phyloP scores from a whole-genome alignment of 2,329 filamentous ascomycete genomes.

The Helotiales sp. region DNA sequence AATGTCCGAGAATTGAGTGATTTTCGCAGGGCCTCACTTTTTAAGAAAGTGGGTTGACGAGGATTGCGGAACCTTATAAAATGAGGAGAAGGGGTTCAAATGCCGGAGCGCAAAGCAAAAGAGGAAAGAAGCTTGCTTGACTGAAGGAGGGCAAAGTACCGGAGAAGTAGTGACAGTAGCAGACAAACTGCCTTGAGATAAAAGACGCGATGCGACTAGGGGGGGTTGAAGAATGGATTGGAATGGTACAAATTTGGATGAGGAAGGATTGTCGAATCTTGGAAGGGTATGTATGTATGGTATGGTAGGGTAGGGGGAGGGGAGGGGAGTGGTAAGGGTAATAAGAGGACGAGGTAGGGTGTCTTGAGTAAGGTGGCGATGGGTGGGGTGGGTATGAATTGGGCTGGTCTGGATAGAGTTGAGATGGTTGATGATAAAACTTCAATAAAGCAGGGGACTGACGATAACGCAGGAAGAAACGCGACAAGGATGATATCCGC shows the following conservation, averaged over 20 bases:
- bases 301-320: background rate
- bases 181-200: slow-evolving; percentile 17
- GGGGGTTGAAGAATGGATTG: slow-evolving; percentile 1
- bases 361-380: slow-evolving; percentile 24
- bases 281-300: slow-evolving; percentile 13
- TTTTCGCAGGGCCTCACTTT: slow-evolving; percentile 34
- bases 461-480: slow-evolving; percentile 42
- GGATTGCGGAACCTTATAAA: slow-evolving; percentile 34
- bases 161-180: slow-evolving; percentile 17
- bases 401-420: background rate
- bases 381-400: background rate
- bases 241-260: slow-evolving; percentile 13
- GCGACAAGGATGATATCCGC: slow-evolving; percentile 39
- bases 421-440: slow-evolving; percentile 16
- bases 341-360: slow-evolving; percentile 16
- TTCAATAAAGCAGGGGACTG: slow-evolving; percentile 28
- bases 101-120: slow-evolving; percentile 37
- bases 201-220: slow-evolving; percentile 26
- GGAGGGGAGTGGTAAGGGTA: slow-evolving; percentile 7
- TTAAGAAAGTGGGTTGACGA: slow-evolving; percentile 40
- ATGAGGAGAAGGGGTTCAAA: slow-evolving; percentile 23
- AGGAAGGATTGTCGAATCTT: slow-evolving; percentile 33
- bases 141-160: slow-evolving; percentile 41
- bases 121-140: slow-evolving; percentile 36
- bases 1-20: slow-evolving; percentile 43